These are phyloP conservation scores for Dactylellina cionopaga DNA, from an alignment of 2,329 filamentous ascomycete species.

Conservation along the genomic window DNA sequence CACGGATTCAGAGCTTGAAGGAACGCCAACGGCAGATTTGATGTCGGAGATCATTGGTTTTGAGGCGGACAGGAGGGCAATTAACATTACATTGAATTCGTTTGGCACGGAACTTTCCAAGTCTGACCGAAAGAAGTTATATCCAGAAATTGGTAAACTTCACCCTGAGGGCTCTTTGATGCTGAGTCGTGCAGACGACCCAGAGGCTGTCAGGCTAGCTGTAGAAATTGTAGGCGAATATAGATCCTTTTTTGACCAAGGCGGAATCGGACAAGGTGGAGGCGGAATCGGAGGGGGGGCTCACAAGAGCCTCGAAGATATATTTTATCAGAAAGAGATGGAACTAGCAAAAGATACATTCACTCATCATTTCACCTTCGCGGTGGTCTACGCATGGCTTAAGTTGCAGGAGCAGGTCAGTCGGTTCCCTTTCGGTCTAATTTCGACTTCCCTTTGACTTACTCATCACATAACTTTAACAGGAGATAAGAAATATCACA, in stretches of 20 bases:
- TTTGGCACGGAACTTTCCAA: constrained; percentile 97
- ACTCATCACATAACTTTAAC: neutral
- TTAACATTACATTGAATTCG: constrained; percentile 99
- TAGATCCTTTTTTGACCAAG: constrained; percentile 94
- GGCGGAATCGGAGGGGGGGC: constrained; percentile 77
- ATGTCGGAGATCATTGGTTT: constrained; percentile 98
- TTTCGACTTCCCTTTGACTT: constrained; percentile 50
- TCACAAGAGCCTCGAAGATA: constrained; percentile 89
- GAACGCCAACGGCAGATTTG: constrained; percentile 88
- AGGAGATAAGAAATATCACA: constrained; percentile 99
- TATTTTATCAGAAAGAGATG: constrained; percentile 99
- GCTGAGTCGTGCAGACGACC: constrained; percentile 92
- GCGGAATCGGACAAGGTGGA: constrained; percentile 78
- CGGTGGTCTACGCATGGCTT: constrained; percentile 97
- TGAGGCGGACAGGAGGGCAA: constrained; percentile 93
- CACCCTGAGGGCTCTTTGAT: constrained; percentile 95
- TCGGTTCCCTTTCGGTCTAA: neutral
- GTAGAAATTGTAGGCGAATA: constrained; percentile 94
- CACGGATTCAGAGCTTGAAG: constrained; percentile 82
- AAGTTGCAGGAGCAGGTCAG: constrained; percentile 95
- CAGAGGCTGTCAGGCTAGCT: constrained; percentile 90
- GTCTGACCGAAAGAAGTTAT: constrained; percentile 92
- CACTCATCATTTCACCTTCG: constrained; percentile 93
- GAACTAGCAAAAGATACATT: constrained; percentile 95
- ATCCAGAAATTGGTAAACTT: constrained; percentile 87